These are phyloP conservation scores for Melampsora americana DNA, from an alignment of 1,284 basidiomycete genomes.

Conservation along the genomic window DNA sequence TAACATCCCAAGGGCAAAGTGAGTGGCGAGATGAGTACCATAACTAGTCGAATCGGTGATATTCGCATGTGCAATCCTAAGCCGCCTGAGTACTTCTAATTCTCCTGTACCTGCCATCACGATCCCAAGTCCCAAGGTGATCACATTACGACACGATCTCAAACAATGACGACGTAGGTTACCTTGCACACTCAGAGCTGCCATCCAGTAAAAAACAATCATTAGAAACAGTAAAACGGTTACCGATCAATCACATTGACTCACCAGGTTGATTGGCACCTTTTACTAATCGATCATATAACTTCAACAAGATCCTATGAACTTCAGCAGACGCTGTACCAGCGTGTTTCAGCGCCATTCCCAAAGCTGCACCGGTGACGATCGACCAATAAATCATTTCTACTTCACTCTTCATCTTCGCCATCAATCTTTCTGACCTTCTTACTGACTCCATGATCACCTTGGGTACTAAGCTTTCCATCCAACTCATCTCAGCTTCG, in stretches of 20 bases:
- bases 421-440: conserved; percentile 53
- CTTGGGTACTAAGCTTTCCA: conserved; percentile 69
- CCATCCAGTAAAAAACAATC: conserved; percentile 9
- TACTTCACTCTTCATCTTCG: conserved; percentile 64
- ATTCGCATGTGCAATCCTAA: conserved; percentile 87
- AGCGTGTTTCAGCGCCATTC: conserved; percentile 85
- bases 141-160: conserved; percentile 81
- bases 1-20: conserved; percentile 84
- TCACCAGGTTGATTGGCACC: conserved; percentile 57
- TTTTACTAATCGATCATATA: conserved; percentile 68
- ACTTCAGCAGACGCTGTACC: conserved; percentile 85
- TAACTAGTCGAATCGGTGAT: conserved; percentile 74
- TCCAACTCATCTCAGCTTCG: conserved; percentile 70
- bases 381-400: conserved; percentile 86
- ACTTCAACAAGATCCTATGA: conserved; percentile 72
- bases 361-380: conserved; percentile 83
- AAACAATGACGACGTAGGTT: conserved; percentile 74
- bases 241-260: conserved; percentile 59
- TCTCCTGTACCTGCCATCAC: conserved; percentile 97
- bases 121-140: conserved; percentile 78
- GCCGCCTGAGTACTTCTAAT: conserved; percentile 78
- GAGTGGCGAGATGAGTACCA: conserved; percentile 83
- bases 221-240: conserved; percentile 57
- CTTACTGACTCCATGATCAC: conserved; percentile 66
- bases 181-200: conserved; percentile 43